Base-by-base conservation (phyloP, 1,139 yeast species). In the Pichia inconspicua region DNA sequence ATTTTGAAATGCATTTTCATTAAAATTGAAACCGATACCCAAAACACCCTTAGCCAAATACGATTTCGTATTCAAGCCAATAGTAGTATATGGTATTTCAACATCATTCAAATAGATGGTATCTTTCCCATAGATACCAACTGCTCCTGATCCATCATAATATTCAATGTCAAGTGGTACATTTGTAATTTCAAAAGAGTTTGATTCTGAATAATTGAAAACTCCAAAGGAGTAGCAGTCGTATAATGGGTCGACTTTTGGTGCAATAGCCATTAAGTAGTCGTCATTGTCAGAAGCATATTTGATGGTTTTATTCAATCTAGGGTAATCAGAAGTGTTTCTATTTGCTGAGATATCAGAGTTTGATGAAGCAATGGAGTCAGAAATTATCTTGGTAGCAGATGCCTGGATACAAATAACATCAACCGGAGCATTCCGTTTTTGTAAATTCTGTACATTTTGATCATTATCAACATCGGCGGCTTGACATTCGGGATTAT, bases 71-170 rank as follows among this genome's bases (percentile, higher is more conserved):
- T 80, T 82, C 17, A 78, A 70, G 2, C 81, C 86, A 55, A 80
- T 72, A 11, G 75, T 70, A 51, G 76, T 66, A 48, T 67, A 60
- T 1, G 65, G 53, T 12, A 81, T 68, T 41, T 64, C 61, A 4
- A 68, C 64, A 27, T 64, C 67, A 41, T 70, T 69, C 44, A 80
- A 56, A 8, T 57, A 57, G 40, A 79, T 62, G 42, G 63, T 59
- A 57, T 83, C 90, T 43, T 64, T 62, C 40, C 80, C 85, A 80
- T 81, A 81, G 49, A 66, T 59, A 32, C 92, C 92, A 4, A 55
- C 47, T 7, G 85, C 84, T 52, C 59, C 66, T 32, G 82, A 68
- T 9, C 64, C 64, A 59, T 84, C 90, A 35, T 80, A 86, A 57
- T 84, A 84, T 37, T 62, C 53, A 56, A 82, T 82, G 46, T 57